Evolutionary conservation across 306 rosid genomes (phyloP).

Genomic region (Quercus berberidifolia): DNA sequence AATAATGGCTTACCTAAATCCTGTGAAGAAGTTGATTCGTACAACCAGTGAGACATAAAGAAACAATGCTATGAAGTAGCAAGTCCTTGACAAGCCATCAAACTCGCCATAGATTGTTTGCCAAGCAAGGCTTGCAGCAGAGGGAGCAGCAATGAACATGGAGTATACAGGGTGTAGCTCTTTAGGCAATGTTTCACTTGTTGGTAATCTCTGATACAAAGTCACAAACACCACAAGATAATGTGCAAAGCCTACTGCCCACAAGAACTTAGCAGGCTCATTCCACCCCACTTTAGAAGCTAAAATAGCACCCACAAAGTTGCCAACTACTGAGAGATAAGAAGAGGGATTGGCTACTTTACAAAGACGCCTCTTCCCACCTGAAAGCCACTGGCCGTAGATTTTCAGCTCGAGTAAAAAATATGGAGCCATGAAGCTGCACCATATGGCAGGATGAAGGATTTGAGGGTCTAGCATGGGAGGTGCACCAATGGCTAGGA

Average conservation of each 20-base stretch:
- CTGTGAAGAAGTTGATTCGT: slow-evolving; percentile 75
- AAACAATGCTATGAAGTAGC: slow-evolving; percentile 84
- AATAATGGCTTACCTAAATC: slow-evolving; percentile 55
- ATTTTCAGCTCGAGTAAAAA: slow-evolving; percentile 76
- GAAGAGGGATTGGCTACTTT: slow-evolving; percentile 78
- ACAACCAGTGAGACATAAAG: slow-evolving; percentile 66
- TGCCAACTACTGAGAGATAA: slow-evolving; percentile 81
- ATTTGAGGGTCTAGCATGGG: slow-evolving; percentile 28
- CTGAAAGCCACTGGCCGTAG: slow-evolving; percentile 89
- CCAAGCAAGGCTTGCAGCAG: slow-evolving; percentile 85
- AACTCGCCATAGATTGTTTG: slow-evolving; percentile 55
- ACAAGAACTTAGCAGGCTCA: slow-evolving; percentile 78
- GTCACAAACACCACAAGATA: slow-evolving; percentile 79
- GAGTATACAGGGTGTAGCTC: slow-evolving; percentile 90
- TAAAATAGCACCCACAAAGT: slow-evolving; percentile 81
- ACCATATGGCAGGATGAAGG: slow-evolving; percentile 73
- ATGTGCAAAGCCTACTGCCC: slow-evolving; percentile 89
- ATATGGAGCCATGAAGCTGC: slow-evolving; percentile 67
- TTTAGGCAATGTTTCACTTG: slow-evolving; percentile 78
- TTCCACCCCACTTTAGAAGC: slow-evolving; percentile 78
- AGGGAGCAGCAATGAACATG: slow-evolving; percentile 88
- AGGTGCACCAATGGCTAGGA: slow-evolving; percentile 61
- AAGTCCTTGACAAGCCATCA: slow-evolving; percentile 66
- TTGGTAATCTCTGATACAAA: slow-evolving; percentile 83
- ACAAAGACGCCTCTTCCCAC: slow-evolving; percentile 73